phyloP scores from a whole-genome alignment of 2,329 filamentous ascomycete genomes.

The Ascochyta fabae region DNA sequence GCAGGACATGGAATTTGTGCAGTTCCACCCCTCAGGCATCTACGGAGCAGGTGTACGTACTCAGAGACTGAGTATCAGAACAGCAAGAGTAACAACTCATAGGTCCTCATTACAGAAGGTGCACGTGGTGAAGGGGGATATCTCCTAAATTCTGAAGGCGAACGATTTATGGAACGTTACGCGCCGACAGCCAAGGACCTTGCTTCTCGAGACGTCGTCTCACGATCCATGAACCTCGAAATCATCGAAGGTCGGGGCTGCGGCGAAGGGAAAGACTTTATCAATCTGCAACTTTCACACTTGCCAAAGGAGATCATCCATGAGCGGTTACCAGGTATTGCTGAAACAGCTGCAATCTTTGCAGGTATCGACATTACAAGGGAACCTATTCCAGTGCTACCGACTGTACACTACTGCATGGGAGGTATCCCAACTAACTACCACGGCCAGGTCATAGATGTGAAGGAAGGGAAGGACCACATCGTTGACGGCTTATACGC shows the following conservation, averaged over 20 bases:
- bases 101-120: slow-evolving; percentile 57
- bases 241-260: slow-evolving; percentile 56
- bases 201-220: slow-evolving; percentile 57
- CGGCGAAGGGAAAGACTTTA: slow-evolving; percentile 56
- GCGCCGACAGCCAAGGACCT: slow-evolving; percentile 59
- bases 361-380: slow-evolving; percentile 58
- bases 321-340: slow-evolving; percentile 57
- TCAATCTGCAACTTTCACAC: slow-evolving; percentile 57
- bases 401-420: slow-evolving; percentile 62
- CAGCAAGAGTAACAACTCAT: neutral
- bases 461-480: slow-evolving; percentile 48
- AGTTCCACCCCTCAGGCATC: slow-evolving; percentile 59
- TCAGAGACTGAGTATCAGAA: neutral
- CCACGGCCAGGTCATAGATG: slow-evolving; percentile 55
- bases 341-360: slow-evolving; percentile 59
- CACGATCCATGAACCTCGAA: slow-evolving; percentile 57
- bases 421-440: slow-evolving; percentile 59
- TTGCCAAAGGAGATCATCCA: slow-evolving; percentile 55
- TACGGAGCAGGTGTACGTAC: slow-evolving; percentile 55
- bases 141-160: slow-evolving; percentile 56
- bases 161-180: slow-evolving; percentile 61
- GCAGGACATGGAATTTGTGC: slow-evolving; percentile 60
- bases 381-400: slow-evolving; percentile 58
- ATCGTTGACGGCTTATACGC: slow-evolving; percentile 57
- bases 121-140: slow-evolving; percentile 59